Evolutionary conservation across 306 rosid genomes (phyloP), one percentile per base, ranked within the genome.

Genomic region (Rosa chinensis): DNA sequence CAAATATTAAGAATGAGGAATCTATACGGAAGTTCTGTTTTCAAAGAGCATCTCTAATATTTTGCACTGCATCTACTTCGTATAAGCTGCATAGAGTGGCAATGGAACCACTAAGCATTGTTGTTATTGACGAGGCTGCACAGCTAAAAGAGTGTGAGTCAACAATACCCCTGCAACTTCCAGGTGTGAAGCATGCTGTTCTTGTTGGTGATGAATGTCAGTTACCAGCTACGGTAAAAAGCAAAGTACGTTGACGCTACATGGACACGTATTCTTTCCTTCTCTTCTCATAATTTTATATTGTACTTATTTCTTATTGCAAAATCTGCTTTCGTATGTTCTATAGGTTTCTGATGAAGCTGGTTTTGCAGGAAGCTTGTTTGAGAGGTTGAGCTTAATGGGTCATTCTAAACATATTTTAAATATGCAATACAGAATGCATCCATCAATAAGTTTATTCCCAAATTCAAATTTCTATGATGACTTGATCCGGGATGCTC

Each of bases 111-210:
- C 78, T 88, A 16, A 50, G 76, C 7, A 18, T 89, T 78, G 81
- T 93, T 69, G 89, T 91, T 28, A 87, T 93, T 77, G 98, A 93
- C 66, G 98, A 93, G 88, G 98, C 97, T 50, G 94, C 97, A 32
- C 97, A 91, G 32, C 42, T 93, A 63, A 91, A 81, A 74, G 98
- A 91, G 84, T 91, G 97, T 10, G 98, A 93, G 77, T 93, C 97
- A 37, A 20, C 80, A 35, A 93, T 91, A 70, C 91, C 97, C 53
- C 72, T 93, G 16, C 97, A 80, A 63, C 89, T 93, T 83, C 88
- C 78, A 0, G 81, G 79, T 58, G 64, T 91, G 67, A 82, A 77
- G 73, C 93, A 86, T 78, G 97, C 80, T 17, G 77, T 93, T 79
- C 92, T 93, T 78, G 88, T 91, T 32, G 98, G 98, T 44, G 98